phyloP scores from a whole-genome alignment of 2,329 filamentous ascomycete species.

The Penicillium sp. region DNA sequence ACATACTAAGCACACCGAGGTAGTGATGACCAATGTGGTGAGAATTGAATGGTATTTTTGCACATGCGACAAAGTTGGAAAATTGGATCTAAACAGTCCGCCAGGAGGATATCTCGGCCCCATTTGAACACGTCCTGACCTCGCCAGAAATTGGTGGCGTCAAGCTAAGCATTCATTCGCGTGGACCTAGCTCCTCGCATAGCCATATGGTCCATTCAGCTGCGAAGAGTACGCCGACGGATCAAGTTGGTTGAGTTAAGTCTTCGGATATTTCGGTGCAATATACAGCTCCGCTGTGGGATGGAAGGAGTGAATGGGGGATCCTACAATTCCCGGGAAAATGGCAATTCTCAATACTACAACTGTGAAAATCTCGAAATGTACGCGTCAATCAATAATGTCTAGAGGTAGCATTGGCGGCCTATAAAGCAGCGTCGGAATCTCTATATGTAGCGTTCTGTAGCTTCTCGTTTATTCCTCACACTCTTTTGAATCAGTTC shows the following conservation, averaged over 20 bases:
- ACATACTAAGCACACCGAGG: background rate
- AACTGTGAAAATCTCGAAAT: background rate
- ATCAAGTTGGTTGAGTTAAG: background rate
- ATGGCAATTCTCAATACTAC: background rate
- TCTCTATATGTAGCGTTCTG: background rate
- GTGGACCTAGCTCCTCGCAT: background rate
- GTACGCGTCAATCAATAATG: background rate
- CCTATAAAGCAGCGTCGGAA: background rate
- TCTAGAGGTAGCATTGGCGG: background rate
- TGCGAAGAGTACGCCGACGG: background rate
- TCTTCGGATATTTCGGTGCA: background rate
- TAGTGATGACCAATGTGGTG: background rate
- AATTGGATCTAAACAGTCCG: background rate
- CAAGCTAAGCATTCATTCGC: background rate
- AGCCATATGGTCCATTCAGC: background rate
- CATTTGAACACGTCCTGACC: background rate
- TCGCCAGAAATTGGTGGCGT: background rate
- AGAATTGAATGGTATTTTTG: background rate
- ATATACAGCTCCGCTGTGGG: background rate
- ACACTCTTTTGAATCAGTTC: background rate
- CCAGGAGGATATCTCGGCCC: background rate
- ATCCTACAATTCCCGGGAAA: background rate
- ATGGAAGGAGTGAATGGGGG: background rate
- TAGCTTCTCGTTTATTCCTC: background rate
- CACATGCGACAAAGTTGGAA: background rate